Evolutionary conservation across 73 alveolate genomes (phyloP), one percentile per base, ranked within the genome.

Genomic region (Paramecium pentaurelia): DNA sequence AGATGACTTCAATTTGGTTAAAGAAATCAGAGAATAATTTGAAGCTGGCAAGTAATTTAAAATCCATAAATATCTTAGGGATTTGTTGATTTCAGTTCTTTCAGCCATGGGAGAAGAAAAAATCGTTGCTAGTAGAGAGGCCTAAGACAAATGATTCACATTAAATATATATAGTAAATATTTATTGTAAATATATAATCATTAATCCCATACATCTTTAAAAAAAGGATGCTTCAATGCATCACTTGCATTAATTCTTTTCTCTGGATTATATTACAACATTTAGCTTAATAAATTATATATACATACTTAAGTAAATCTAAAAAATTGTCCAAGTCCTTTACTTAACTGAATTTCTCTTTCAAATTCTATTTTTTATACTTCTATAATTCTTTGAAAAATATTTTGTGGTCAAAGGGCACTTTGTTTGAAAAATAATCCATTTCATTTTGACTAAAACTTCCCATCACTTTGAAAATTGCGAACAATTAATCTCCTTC

Each of bases 71-170:
- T 49, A 18, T 25, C 3, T n/a, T 12, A 80, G 91, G 70, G 97
- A 96, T 45, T 54, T 94, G 86, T 86, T 96, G 36, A 96, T 96
- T 68, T 95, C 98, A 51, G 99, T 97, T 40, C 64, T 97, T 58
- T 90, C 96, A 36, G 97, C 97, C 86, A 93, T 96, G 96, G 99
- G 97, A 37, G 86, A 71, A 40, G 99, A 97, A 86, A 95, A 95
- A 90, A 89, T 97, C 68, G 92, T 95, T 54, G 95, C 95, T 32
- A 92, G 92, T 93, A 95, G 96, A 95, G 98, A 96, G 92, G 97
- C 94, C 18, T 77, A 77, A 77, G 49, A 77, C 32, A 34, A 71
- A 38, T 77, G 91, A 44, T 54, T 54, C 70, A 18, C 22, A 32
- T 42, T 80, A 44, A 54, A 54, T 42, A 27, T 16, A 77, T 45